A percentile compares a stretch with the other conserved stretches of the same genome.
These are phyloP conservation scores for Colletotrichum chlorophyti DNA, from an alignment of 2,329 filamentous ascomycete species.

Conservation along the genomic window DNA sequence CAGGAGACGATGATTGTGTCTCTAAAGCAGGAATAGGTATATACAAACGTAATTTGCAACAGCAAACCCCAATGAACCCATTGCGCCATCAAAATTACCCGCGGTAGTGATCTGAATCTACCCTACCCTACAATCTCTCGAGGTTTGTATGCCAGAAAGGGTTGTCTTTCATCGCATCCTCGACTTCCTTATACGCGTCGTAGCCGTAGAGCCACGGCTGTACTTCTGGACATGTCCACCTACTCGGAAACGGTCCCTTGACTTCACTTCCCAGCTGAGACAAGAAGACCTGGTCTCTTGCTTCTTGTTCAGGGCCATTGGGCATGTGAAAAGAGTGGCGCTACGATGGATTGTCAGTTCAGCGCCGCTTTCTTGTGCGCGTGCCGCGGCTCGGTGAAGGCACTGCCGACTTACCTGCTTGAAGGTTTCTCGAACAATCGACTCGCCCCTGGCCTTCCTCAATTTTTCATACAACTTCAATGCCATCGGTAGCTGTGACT, in stretches of 20 bases:
- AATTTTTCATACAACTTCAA: conserved; percentile 52
- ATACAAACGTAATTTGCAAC: no score
- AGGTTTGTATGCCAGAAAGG: conserved; percentile 7
- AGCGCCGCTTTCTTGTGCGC: no score
- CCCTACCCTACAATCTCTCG: not conserved
- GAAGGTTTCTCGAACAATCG: conserved; percentile 69
- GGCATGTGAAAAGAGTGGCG: conserved; percentile 59
- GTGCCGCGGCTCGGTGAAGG: no score
- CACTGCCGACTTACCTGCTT: conserved; percentile 15
- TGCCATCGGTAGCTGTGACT: conserved; percentile 52
- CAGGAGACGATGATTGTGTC: no score
- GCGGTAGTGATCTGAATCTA: not conserved
- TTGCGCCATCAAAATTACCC: not conserved
- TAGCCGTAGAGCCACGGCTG: conserved; percentile 72
- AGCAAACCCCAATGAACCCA: not conserved
- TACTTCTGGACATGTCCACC: conserved; percentile 68
- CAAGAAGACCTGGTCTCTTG: conserved; percentile 63
- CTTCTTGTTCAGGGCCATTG: conserved; percentile 63
- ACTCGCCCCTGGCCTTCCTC: conserved; percentile 54
- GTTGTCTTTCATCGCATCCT: conserved; percentile 12
- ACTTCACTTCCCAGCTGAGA: conserved; percentile 59
- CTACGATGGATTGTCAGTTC: conserved; percentile 37
- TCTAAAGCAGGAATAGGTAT: no score
- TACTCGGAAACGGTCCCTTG: conserved; percentile 64
- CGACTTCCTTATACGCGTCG: conserved; percentile 49